A percentile compares a stretch with the other conserved stretches of the same genome.
Conservation (phyloP, 2,329 filamentous ascomycete genomes). For the Verticillium isaacii region DNA sequence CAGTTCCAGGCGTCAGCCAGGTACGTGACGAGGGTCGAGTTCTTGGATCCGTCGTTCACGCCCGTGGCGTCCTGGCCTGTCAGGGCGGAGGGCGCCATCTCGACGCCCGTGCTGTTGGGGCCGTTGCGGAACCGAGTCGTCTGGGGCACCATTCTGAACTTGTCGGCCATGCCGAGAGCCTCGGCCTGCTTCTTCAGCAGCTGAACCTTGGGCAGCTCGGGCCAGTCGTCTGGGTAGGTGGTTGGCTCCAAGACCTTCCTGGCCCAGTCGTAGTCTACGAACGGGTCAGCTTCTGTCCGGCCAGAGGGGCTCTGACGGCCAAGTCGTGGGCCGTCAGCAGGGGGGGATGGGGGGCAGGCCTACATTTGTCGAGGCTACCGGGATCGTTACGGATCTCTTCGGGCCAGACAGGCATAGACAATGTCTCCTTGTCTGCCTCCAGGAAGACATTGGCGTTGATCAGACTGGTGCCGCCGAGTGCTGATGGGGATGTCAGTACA, state of each 20-base stretch:
- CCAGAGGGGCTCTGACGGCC: background rate
- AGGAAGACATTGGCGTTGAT: conserved; percentile 66
- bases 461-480: conserved; percentile 61
- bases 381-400: conserved; percentile 44
- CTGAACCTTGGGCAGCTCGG: conserved; percentile 51
- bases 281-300: background rate
- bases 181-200: conserved; percentile 54
- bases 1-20: conserved; percentile 67
- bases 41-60: conserved; percentile 65
- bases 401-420: conserved; percentile 54
- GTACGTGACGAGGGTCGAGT: conserved; percentile 61
- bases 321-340: background rate
- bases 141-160: conserved; percentile 52
- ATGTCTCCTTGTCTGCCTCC: conserved; percentile 48
- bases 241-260: conserved; percentile 52
- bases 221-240: conserved; percentile 53
- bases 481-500: conserved; percentile 22
- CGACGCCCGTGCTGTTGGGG: conserved; percentile 58
- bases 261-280: conserved; percentile 52
- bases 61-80: conserved; percentile 61
- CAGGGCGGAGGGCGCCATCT: conserved; percentile 55
- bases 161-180: conserved; percentile 41
- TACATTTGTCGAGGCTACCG: conserved; percentile 42
- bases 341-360: conserved; percentile 19
- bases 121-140: conserved; percentile 60